Percentiles rank a stretch among this genome's conserved stretches.
Evolutionary conservation across 1,139 yeast species (phyloP).

Genomic region (Geotrichum klebahnii): DNA sequence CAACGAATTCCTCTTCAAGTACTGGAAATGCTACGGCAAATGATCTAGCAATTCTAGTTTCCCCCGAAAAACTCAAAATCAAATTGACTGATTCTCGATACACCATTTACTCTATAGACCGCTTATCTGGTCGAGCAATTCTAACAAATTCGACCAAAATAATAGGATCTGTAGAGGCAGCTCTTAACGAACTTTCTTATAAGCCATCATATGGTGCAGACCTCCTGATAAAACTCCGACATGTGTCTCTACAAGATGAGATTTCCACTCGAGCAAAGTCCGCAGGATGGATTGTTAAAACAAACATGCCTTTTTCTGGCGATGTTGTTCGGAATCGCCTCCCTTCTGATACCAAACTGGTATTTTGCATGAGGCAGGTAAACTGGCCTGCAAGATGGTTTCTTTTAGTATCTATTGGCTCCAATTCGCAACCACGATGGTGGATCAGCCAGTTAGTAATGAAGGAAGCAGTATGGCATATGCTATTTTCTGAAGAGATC

Average conservation of each 20-base stretch:
- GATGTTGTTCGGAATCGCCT: constrained; percentile 32
- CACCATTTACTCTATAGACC: constrained; percentile 35
- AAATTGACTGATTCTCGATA: constrained; percentile 30
- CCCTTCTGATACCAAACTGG: constrained; percentile 27
- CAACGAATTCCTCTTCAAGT: neutral
- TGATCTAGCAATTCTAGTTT: constrained; percentile 20
- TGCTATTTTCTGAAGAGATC: constrained; percentile 32
- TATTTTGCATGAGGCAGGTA: constrained; percentile 36
- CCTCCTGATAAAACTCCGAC: constrained; percentile 33
- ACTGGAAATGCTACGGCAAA: neutral
- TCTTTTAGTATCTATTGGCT: constrained; percentile 34
- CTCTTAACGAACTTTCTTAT: constrained; percentile 34
- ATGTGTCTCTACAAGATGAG: constrained; percentile 36
- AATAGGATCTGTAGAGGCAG: constrained; percentile 33
- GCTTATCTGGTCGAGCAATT: constrained; percentile 35
- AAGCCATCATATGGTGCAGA: constrained; percentile 30
- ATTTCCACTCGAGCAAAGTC: constrained; percentile 35
- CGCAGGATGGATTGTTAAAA: constrained; percentile 38
- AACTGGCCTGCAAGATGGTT: constrained; percentile 40
- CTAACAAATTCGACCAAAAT: constrained; percentile 35
- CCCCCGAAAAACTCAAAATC: constrained; percentile 28
- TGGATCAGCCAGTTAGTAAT: constrained; percentile 34
- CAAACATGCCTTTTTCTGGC: constrained; percentile 27
- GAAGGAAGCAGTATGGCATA: constrained; percentile 33
- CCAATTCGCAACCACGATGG: constrained; percentile 32